These are phyloP conservation scores for Pseudevernia furfuracea DNA, from an alignment of 495 filamentous ascomycete genomes.

Conservation along the genomic window DNA sequence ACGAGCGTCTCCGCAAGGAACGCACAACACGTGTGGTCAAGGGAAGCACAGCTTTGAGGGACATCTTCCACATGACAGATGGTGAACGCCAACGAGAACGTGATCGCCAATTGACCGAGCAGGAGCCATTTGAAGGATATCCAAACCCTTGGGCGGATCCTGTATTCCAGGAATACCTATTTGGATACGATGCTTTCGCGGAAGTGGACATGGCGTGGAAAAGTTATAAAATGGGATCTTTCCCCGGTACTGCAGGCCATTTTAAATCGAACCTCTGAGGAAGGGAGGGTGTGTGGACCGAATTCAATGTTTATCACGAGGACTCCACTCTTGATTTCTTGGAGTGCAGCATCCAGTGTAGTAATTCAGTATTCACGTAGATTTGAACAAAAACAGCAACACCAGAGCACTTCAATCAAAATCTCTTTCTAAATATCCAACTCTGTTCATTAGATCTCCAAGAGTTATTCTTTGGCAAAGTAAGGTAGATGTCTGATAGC, in stretches of 20 bases:
- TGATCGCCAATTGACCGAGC: conserved; percentile 38
- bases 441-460: background rate
- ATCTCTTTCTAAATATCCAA: background rate
- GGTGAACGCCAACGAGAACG: conserved; percentile 45
- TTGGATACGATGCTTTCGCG: conserved; percentile 44
- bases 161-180: conserved; percentile 39
- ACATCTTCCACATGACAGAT: conserved; percentile 48
- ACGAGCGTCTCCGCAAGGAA: conserved; percentile 43
- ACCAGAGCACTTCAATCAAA: background rate
- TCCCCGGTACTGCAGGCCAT: conserved; percentile 12
- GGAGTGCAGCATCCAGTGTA: background rate
- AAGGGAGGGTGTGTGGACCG: background rate
- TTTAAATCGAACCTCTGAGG: conserved; percentile 9
- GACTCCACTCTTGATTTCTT: background rate
- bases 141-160: conserved; percentile 47
- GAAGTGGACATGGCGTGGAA: conserved; percentile 39
- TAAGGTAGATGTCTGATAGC: background rate
- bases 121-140: conserved; percentile 32
- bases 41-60: conserved; percentile 43
- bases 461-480: too few species aligned
- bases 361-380: background rate
- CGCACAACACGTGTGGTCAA: conserved; percentile 46
- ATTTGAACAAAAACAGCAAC: background rate
- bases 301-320: background rate
- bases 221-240: conserved; percentile 10